Base-by-base conservation (phyloP, 2,329 filamentous ascomycete species). In the Ophiostoma ips region DNA sequence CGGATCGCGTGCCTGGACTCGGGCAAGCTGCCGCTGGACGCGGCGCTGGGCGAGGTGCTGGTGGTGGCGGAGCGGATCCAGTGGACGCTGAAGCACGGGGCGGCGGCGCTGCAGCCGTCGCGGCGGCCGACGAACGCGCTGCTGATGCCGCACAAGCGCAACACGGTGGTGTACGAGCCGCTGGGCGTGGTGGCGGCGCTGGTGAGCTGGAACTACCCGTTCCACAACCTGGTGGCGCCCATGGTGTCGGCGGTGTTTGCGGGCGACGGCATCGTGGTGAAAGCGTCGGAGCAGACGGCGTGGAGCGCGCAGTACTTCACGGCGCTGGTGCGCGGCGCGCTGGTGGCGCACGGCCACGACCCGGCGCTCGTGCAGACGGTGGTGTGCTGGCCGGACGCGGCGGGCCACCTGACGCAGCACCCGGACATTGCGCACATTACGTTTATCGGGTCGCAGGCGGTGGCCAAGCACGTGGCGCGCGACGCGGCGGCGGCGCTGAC, bases 161-260 rank as follows among this genome's bases (percentile, higher is more conserved):
- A 95, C 62, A 83, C 81, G 55, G 88, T 98, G 28, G 71, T 77
- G 46, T 98, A 94, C 65, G 89, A 98, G 66, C 90, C 92, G 13
- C 71, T 96, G 18, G 92, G 92, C 15, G 87, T 98, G 34, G 86
- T 98, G 6, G 83, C 87, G 11, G 90, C 92, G 16, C 83, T 90
- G 48, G 87, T 98, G 40, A 92, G 85, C 62, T 98, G 92, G 92
- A 98, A 98, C 70, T 96, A 88, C 63, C 81, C 87, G 41, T 94
- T 96, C 66, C 92, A 98, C 69, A 98, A 98, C 66, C 73, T 96
- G 55, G 78, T 96, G 44, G 87, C 86, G 0, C 92, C 90, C 13
- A 77, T 95, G 57, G 94, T 96, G 62, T 89, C 86, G 57, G 81
- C 86, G 15, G 75, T 96, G 47, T 96, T 96, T 63, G 76, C 89